Evolutionary conservation across 768 basidiomycete genomes (phyloP).

Genomic region (Psilocybe sp.): DNA sequence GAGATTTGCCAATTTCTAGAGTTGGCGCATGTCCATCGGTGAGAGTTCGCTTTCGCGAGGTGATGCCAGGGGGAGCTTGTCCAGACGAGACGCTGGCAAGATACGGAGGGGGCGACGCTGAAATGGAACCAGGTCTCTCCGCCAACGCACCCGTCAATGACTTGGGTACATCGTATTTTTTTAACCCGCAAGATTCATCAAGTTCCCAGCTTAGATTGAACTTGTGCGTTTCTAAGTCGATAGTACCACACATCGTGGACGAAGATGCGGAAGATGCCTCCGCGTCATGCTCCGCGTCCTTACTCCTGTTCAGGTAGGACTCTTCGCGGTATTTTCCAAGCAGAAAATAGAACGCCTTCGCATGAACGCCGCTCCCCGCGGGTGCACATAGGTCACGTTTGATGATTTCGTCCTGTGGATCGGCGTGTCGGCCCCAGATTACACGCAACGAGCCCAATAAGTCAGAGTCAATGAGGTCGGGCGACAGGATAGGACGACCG

Average conservation of each 20-base stretch:
- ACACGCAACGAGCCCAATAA: constrained; percentile 75
- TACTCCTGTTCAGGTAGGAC: constrained; percentile 38
- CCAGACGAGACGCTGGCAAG: constrained; percentile 14
- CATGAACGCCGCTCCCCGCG: constrained; percentile 65
- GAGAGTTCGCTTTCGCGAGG: constrained; percentile 12
- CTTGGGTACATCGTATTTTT: constrained; percentile 25
- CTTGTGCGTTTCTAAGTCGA: constrained; percentile 24
- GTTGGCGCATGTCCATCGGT: constrained; percentile 13
- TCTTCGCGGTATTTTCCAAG: constrained; percentile 74
- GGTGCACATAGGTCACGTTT: constrained; percentile 67
- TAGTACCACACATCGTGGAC: constrained; percentile 4
- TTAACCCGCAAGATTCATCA: constrained; percentile 25
- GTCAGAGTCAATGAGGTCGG: constrained; percentile 71
- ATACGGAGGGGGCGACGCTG: constrained; percentile 14
- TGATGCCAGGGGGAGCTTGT: constrained; percentile 6
- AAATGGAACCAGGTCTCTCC: too few relatives aligned
- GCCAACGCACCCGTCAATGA: constrained; percentile 4
- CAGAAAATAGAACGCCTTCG: constrained; percentile 89
- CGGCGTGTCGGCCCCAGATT: constrained; percentile 79
- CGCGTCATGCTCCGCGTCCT: constrained; percentile 34
- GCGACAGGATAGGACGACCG: constrained; percentile 66
- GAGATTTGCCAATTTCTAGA: not conserved
- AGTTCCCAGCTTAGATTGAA: constrained; percentile 40
- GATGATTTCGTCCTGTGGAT: constrained; percentile 50
- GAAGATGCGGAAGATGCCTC: constrained; percentile 10